Evolutionary conservation across 768 basidiomycete genomes (phyloP).

Genomic region (Sarcodon aspratus): DNA sequence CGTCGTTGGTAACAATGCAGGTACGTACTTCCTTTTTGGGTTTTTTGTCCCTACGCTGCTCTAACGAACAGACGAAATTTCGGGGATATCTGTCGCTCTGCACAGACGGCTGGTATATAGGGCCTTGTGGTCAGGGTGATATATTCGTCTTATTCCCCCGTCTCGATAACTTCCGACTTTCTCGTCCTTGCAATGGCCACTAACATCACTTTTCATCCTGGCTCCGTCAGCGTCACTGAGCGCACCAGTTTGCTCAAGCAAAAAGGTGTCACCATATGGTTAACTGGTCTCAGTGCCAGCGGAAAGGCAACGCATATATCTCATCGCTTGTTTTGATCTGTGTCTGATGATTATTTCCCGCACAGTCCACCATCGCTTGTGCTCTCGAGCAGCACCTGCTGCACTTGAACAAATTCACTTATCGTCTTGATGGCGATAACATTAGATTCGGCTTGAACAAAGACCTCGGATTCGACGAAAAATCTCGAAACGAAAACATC

Average conservation of each 20-base stretch:
- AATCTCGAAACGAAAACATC: conserved; percentile 90
- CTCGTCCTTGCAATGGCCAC: conserved; percentile 20
- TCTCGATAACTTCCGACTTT: too few relatives aligned
- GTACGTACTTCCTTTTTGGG: too few relatives aligned
- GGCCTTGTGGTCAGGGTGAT: too few relatives aligned
- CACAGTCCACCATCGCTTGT: conserved; percentile 90
- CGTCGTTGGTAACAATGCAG: too few relatives aligned
- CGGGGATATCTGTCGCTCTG: too few relatives aligned
- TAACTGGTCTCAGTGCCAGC: conserved; percentile 91
- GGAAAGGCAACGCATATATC: conserved; percentile 57
- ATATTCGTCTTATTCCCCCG: too few relatives aligned
- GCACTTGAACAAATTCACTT: conserved; percentile 74
- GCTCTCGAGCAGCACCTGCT: conserved; percentile 94
- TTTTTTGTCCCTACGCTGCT: too few relatives aligned
- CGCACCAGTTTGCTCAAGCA: conserved; percentile 61
- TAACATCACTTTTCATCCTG: conserved; percentile 56
- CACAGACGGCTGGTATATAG: too few relatives aligned
- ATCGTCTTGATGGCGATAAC: conserved; percentile 94
- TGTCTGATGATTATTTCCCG: background rate
- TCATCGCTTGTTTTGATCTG: background rate
- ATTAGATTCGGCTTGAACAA: conserved; percentile 94
- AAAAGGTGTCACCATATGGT: conserved; percentile 87
- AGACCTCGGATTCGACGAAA: conserved; percentile 89
- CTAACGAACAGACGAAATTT: too few relatives aligned
- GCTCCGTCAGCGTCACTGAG: conserved; percentile 61